phyloP scores from a whole-genome alignment of 2,329 filamentous ascomycete genomes.

The Penicillium janthinellum region DNA sequence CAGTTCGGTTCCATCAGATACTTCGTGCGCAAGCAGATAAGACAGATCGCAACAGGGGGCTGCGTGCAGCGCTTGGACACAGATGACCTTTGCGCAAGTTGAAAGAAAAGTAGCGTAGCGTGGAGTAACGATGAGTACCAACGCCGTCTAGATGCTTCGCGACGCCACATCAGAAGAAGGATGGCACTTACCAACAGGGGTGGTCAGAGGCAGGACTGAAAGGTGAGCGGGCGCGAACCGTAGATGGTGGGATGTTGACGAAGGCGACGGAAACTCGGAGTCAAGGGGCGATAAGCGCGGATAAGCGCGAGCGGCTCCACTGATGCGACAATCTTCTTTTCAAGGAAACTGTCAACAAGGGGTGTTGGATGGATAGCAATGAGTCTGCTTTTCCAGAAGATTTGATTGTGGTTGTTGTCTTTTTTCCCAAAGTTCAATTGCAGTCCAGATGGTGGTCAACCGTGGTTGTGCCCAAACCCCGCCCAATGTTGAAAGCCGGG shows the following conservation, averaged over 20 bases:
- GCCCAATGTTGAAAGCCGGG: conserved; percentile 12
- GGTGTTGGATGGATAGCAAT: not conserved
- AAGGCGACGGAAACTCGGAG: conserved; percentile 22
- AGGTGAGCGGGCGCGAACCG: conserved; percentile 12
- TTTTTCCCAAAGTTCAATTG: not conserved
- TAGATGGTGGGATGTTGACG: conserved; percentile 30
- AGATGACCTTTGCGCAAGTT: not conserved
- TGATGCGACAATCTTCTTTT: conserved; percentile 10
- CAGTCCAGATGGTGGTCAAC: conserved; percentile 1
- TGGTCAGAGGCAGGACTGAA: not conserved
- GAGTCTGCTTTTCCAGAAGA: not conserved
- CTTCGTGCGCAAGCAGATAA: not conserved
- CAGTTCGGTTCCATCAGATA: not conserved
- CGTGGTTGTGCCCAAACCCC: conserved; percentile 20
- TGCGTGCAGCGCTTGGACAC: not conserved
- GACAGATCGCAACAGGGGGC: not conserved
- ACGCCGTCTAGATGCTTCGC: not conserved
- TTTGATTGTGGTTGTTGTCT: not conserved
- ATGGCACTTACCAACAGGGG: conserved; percentile 11
- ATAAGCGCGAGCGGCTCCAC: conserved; percentile 28
- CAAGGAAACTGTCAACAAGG: not conserved
- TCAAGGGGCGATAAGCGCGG: conserved; percentile 34
- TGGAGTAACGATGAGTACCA: not conserved
- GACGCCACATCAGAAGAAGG: too few species aligned
- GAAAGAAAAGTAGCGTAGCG: conserved; percentile 1